Evolutionary conservation across 228 moss, liverwort and hornwort genomes (phyloP), one percentile per base, ranked within the genome.

Genomic region (Sphagnum fallax): DNA sequence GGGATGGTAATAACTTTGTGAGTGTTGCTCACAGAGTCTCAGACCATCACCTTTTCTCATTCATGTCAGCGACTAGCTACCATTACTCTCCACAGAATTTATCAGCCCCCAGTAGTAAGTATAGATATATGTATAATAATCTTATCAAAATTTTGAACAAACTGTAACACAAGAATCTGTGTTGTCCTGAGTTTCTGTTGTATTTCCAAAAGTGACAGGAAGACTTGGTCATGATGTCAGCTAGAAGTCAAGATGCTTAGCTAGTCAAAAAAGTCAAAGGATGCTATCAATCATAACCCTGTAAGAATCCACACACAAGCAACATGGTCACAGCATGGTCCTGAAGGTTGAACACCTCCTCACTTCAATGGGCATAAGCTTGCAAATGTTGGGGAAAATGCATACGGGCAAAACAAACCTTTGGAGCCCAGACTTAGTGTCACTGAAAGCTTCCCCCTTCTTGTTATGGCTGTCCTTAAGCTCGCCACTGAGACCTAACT

Each of bases 401-500:
- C 32, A 32, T 32, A 32, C 2, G 2, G 47, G 58, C 51, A 52
- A 61, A 13, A 32, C 76, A 66, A n/a, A 87, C 76, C 80, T 84
- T 76, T 67, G 72, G 65, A 70, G 52, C 73, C 66, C 80, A 69
- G 77, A 71, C 48, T 76, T 79, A 47, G 64, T 63, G 68, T 83
- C 85, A 52, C 84, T 79, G 48, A 75, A 88, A 71, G 79, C 94
- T 10, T 84, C 89, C 18, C 69, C 80, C 72, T 77, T 88, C 72
- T 77, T 87, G 47, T 80, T 75, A 62, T 72, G 79, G 57, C 85
- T 87, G 71, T 90, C 90, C 86, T 86, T 91, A 57, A 69, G 59
- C n/a, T 75, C 72, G 64, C 71, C 88, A 64, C 76, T 77, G 61
- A 78, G 81, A 76, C 77, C 78, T 55, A 98, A 78, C 59, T 80